Evolutionary conservation across 805 yeast genomes (phyloP).

Genomic region (Pichia phayaonensis): DNA sequence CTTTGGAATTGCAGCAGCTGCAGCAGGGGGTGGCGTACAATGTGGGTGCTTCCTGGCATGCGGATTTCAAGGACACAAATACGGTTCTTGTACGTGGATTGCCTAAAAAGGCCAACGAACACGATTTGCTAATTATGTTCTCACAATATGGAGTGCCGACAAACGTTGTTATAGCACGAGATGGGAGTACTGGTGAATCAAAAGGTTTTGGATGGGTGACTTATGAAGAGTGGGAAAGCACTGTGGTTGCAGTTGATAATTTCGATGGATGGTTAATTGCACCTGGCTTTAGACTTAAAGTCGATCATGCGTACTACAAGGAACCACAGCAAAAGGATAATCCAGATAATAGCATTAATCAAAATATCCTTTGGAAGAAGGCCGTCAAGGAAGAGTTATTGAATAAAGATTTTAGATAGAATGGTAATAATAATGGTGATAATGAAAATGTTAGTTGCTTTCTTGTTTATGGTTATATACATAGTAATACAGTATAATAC

Average conservation of each 20-base stretch:
- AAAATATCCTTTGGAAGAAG: constrained; percentile 27
- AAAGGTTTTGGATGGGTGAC: constrained; percentile 76
- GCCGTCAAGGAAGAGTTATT: constrained; percentile 29
- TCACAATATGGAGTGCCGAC: constrained; percentile 88
- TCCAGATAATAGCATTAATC: constrained; percentile 3
- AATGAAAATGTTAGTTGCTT: background rate
- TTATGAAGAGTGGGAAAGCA: constrained; percentile 73
- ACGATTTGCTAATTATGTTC: constrained; percentile 69
- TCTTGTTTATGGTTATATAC: background rate
- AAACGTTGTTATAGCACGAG: constrained; percentile 61
- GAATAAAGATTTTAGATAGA: constrained; percentile 34
- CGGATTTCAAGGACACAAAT: constrained; percentile 69
- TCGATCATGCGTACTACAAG: constrained; percentile 65
- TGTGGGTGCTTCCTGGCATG: constrained; percentile 80
- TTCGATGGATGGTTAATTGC: constrained; percentile 53
- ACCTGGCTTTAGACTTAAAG: constrained; percentile 46
- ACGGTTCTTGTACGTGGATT: constrained; percentile 73
- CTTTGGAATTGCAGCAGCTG: constrained; percentile 36
- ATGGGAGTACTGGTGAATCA: constrained; percentile 55
- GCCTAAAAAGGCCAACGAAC: constrained; percentile 57
- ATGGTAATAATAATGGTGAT: background rate
- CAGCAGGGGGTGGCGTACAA: constrained; percentile 56
- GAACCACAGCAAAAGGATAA: constrained; percentile 38
- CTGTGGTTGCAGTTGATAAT: constrained; percentile 83
- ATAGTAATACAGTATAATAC: background rate